These are phyloP conservation scores for Lipomyces spencermartinsiae DNA, from an alignment of 805 yeast genomes.

Conservation along the genomic window DNA sequence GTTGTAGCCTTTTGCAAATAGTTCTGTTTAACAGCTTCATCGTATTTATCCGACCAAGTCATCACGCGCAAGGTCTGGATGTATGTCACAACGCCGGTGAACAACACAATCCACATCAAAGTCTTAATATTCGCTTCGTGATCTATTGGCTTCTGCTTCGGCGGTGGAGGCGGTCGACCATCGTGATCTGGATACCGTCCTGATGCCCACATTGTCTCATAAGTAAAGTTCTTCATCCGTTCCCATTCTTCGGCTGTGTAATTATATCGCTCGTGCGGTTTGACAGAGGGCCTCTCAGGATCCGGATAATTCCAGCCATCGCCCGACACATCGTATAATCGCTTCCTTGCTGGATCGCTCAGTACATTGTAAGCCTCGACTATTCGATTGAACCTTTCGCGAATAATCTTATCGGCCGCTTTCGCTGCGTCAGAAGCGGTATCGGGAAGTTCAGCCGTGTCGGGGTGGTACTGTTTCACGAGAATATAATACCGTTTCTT, in stretches of 20 bases:
- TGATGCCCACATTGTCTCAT: conserved; percentile 24
- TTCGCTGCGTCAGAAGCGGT: conserved; percentile 48
- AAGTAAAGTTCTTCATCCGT: conserved; percentile 16
- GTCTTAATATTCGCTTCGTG: conserved; percentile 33
- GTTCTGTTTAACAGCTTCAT: conserved; percentile 7
- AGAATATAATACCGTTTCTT: conserved; percentile 61
- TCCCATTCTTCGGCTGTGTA: conserved; percentile 23
- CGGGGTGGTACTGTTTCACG: conserved; percentile 87
- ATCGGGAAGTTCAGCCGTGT: conserved; percentile 49
- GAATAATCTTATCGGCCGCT: conserved; percentile 37
- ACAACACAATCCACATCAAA: conserved; percentile 28
- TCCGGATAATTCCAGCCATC: conserved; percentile 40
- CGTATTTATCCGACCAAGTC: conserved; percentile 29
- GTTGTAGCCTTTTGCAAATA: not conserved
- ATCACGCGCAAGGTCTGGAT: conserved; percentile 29
- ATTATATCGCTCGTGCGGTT: conserved; percentile 14
- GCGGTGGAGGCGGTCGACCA: conserved; percentile 21
- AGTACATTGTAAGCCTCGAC: conserved; percentile 66
- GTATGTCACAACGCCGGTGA: conserved; percentile 19
- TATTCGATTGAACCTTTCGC: conserved; percentile 60
- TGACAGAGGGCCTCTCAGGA: not conserved
- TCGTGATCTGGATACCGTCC: conserved; percentile 17
- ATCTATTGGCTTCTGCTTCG: conserved; percentile 25
- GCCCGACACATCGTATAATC: conserved; percentile 55
- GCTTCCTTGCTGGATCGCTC: conserved; percentile 52